Evolutionary conservation across 2,329 filamentous ascomycete genomes (phyloP), one percentile per base, ranked within the genome.

Genomic region (Domatiomyces globalis): DNA sequence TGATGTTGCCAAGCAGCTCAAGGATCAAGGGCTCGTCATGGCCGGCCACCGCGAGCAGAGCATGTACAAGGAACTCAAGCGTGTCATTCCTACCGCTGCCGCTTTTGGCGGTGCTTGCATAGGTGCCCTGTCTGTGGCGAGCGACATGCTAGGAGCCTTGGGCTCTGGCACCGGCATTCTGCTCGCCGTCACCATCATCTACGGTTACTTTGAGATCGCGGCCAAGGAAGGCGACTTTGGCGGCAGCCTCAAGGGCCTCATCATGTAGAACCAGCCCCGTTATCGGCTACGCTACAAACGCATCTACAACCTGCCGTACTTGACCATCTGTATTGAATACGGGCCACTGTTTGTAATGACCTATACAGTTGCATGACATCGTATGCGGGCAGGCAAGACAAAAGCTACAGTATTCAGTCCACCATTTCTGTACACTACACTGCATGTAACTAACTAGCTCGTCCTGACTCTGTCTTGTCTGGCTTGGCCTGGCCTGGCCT

Each of bases 1-100:
- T 66, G 92, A 98, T 67, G 94, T 98, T 61, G 92, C 92, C 65
- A 98, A 98, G 82, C 92, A 96, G 76, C 83, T 98, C 70, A 98
- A 98, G 83, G 94, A 98, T 66, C 92, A 98, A 74, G 92, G 92
- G 68, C 84, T 98, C 53, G 90, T 98, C 62, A 98, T 98, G 94
- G 90, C 92, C 65, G 92, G 92, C 66, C 92, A 98, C 78, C 87
- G 92, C 74, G 94, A 98, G 71, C 90, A 96, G 79, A 94, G 86
- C 77, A 98, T 98, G 92, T 98, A 98, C 82, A 94, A 94, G 79
- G 92, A 98, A 75, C 81, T 98, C 59, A 98, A 98, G 85, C 85
- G 92, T 66, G 92, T 98, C 64, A 98, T 98, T 60, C 94, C 92
- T 58, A 96, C 92, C 55, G 94, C 92, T 56, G 92, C 92, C 59